Conservation (phyloP, 2,329 filamentous ascomycete species). For the Fusarium lateritium region DNA sequence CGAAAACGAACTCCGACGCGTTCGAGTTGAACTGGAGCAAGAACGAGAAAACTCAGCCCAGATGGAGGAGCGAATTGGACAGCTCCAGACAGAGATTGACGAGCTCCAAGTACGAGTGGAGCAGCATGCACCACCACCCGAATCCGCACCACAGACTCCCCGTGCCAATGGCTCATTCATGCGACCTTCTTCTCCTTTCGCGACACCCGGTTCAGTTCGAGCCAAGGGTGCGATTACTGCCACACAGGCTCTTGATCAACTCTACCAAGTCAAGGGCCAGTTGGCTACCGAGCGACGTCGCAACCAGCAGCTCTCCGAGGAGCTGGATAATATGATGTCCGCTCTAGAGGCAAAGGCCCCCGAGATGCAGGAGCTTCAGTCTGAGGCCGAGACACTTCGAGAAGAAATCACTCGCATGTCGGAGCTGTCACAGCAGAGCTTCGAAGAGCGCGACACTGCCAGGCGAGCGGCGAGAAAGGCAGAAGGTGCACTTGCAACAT, state of each 20-base stretch:
- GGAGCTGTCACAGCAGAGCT: conserved; percentile 84
- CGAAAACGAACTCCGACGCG: conserved; percentile 70
- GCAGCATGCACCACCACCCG: conserved; percentile 56
- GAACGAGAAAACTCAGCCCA: conserved; percentile 63
- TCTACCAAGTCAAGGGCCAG: conserved; percentile 78
- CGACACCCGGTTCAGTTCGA: conserved; percentile 70
- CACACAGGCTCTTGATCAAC: conserved; percentile 74
- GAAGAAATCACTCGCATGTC: conserved; percentile 89
- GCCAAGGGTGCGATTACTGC: conserved; percentile 70
- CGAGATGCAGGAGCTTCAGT: conserved; percentile 87
- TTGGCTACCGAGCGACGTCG: conserved; percentile 81
- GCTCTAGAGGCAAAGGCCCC: conserved; percentile 89
- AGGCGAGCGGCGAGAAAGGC: conserved; percentile 84
- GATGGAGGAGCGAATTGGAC: conserved; percentile 64
- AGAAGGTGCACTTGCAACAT: conserved; percentile 77
- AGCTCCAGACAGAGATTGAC: conserved; percentile 69
- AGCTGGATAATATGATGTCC: conserved; percentile 88
- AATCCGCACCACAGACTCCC: conserved; percentile 73
- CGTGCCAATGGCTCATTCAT: conserved; percentile 70
- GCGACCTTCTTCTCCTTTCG: conserved; percentile 71
- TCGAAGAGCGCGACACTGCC: conserved; percentile 83
- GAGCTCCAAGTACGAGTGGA: conserved; percentile 66
- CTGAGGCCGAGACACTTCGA: conserved; percentile 85
- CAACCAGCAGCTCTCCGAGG: conserved; percentile 79
- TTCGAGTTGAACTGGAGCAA: conserved; percentile 71